Evolutionary conservation across 1,284 basidiomycete genomes (phyloP).

Genomic region (Cutaneotrichosporon sp.): DNA sequence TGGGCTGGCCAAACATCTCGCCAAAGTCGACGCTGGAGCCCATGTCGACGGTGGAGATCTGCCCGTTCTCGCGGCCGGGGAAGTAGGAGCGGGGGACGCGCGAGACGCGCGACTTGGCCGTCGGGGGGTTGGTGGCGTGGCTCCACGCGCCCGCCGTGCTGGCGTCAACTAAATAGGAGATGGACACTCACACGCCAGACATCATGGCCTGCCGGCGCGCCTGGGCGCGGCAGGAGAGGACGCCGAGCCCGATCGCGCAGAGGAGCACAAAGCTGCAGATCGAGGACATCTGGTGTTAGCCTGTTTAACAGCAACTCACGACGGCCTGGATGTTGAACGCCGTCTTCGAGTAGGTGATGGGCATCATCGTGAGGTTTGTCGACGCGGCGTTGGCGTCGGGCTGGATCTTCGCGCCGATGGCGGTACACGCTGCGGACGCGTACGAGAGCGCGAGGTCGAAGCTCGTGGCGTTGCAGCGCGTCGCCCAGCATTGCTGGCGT

Average conservation of each 20-base stretch:
- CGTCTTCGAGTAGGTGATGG: conserved; percentile 11
- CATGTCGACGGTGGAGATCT: conserved; percentile 8
- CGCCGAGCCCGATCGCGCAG: conserved; percentile 10
- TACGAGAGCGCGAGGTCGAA: conserved; percentile 4
- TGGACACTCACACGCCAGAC: background rate
- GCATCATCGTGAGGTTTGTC: conserved; percentile 7
- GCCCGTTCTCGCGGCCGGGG: background rate
- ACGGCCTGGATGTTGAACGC: conserved; percentile 16
- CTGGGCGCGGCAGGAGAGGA: conserved; percentile 19
- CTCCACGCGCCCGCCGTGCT: conserved; percentile 1
- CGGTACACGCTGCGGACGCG: background rate
- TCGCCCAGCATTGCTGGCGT: conserved; percentile 6
- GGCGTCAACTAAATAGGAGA: background rate
- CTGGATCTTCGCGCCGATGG: background rate
- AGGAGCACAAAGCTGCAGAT: conserved; percentile 14
- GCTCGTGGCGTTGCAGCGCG: background rate
- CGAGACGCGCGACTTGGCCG: background rate
- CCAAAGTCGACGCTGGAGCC: background rate
- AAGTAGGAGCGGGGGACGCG: conserved; percentile 1
- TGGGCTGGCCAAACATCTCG: background rate
- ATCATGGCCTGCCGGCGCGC: conserved; percentile 9
- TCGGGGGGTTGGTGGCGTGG: background rate
- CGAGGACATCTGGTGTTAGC: conserved; percentile 15
- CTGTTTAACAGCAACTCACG: background rate
- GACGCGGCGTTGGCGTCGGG: background rate